phyloP scores from a whole-genome alignment of 495 filamentous ascomycete genomes.

The Symbiotaphrina buchneri region DNA sequence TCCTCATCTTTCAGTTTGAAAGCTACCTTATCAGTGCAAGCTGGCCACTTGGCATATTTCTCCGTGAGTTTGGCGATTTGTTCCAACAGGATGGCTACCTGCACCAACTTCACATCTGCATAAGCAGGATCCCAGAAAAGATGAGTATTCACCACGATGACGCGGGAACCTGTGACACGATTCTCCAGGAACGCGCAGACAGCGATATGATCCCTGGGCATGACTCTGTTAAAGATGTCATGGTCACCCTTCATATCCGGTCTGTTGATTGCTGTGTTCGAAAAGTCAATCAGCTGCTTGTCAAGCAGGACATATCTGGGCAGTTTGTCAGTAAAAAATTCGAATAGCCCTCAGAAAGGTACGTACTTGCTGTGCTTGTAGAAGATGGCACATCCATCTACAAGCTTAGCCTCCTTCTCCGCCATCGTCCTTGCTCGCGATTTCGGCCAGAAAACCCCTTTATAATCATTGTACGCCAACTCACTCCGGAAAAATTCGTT shows the following conservation, averaged over 20 bases:
- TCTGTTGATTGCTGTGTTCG: slow-evolving; percentile 73
- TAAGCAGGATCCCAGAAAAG: slow-evolving; percentile 82
- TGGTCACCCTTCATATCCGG: slow-evolving; percentile 88
- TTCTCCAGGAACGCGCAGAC: slow-evolving; percentile 83
- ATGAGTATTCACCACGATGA: slow-evolving; percentile 86
- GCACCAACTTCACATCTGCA: slow-evolving; percentile 84
- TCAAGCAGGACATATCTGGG: slow-evolving; percentile 59
- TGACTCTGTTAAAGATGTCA: slow-evolving; percentile 92
- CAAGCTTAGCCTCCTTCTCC: slow-evolving; percentile 59
- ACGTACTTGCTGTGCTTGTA: slow-evolving; percentile 61
- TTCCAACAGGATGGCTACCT: slow-evolving; percentile 87
- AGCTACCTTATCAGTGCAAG: slow-evolving; percentile 58
- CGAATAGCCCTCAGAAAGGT: neutral
- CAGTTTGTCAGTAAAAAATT: neutral
- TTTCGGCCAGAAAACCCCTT: slow-evolving; percentile 77
- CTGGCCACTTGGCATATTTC: slow-evolving; percentile 49
- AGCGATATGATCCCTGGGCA: slow-evolving; percentile 93
- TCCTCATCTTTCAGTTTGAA: slow-evolving; percentile 33
- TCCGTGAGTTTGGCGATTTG: slow-evolving; percentile 65
- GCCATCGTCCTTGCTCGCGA: slow-evolving; percentile 74
- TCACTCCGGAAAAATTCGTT: slow-evolving; percentile 70
- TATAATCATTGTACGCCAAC: slow-evolving; percentile 69
- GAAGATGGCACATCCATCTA: slow-evolving; percentile 93
- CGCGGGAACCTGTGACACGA: slow-evolving; percentile 56
- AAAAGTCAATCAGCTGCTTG: slow-evolving; percentile 81